phyloP scores from a whole-genome alignment of 1,284 basidiomycete genomes.

The Vanrija humicola region DNA sequence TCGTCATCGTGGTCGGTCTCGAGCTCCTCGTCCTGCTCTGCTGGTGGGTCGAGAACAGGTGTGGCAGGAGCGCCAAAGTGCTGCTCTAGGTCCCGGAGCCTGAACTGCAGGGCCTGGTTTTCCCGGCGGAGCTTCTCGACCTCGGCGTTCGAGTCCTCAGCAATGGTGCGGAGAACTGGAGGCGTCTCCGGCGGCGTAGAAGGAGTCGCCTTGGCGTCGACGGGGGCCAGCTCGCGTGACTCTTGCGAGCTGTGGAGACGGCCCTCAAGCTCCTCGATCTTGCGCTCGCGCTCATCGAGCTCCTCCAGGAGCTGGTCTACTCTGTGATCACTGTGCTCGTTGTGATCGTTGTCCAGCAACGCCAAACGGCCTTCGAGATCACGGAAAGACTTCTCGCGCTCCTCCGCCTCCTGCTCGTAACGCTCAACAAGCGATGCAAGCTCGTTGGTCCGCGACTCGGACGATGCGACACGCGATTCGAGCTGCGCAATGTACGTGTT shows the following conservation, averaged over 20 bases:
- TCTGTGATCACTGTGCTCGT: conserved; percentile 47
- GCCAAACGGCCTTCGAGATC: conserved; percentile 70
- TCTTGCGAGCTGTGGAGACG: conserved; percentile 54
- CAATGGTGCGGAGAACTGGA: conserved; percentile 17
- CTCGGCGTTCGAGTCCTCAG: conserved; percentile 61
- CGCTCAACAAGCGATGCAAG: conserved; percentile 69
- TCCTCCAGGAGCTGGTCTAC: conserved; percentile 59
- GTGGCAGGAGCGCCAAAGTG: conserved; percentile 2
- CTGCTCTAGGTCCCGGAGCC: conserved; percentile 14
- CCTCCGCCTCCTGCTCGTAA: conserved; percentile 72
- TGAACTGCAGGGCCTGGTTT: conserved; percentile 11
- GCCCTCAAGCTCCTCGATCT: conserved; percentile 67
- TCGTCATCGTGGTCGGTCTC: conserved; percentile 8
- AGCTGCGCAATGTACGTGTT: conserved; percentile 82
- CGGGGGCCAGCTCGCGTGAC: conserved; percentile 29
- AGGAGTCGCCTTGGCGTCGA: conserved; percentile 48
- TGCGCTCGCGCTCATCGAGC: conserved; percentile 71
- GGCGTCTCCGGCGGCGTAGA: conserved; percentile 20
- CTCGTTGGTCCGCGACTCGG: conserved; percentile 68
- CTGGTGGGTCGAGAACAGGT: conserved; percentile 11
- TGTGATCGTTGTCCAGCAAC: conserved; percentile 58
- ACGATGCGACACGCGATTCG: conserved; percentile 71
- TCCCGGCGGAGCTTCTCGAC: conserved; percentile 57
- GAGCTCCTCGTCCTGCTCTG: conserved; percentile 18
- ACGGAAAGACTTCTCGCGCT: conserved; percentile 60